Evolutionary conservation across 495 filamentous ascomycete genomes (phyloP).

Genomic region (Trichocladium uniseriatum): DNA sequence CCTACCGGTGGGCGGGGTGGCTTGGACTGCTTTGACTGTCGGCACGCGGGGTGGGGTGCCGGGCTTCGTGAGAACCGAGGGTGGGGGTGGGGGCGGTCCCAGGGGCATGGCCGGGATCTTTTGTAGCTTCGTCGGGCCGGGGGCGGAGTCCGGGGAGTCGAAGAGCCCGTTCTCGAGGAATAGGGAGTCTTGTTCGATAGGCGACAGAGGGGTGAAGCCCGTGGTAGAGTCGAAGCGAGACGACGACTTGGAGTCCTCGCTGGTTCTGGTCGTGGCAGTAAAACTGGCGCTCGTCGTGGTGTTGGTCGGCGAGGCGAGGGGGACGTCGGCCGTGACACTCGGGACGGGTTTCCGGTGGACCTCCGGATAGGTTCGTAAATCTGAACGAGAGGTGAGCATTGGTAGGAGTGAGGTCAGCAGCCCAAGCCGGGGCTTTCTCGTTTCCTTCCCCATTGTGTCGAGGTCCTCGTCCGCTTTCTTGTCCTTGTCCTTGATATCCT

Average conservation of each 20-base stretch:
- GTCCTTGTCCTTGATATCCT: neutral
- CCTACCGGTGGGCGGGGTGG: neutral
- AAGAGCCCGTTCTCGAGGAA: neutral
- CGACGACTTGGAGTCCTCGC: slow-evolving; percentile 4
- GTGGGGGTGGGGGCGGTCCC: slow-evolving; percentile 7
- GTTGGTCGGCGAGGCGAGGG: slow-evolving; percentile 2
- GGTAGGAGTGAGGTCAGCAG: slow-evolving; percentile 11
- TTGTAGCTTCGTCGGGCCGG: slow-evolving; percentile 14
- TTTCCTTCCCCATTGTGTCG: slow-evolving; percentile 1
- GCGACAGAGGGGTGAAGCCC: neutral
- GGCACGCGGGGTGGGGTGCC: slow-evolving; percentile 3
- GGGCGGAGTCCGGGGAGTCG: neutral
- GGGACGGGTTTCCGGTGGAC: slow-evolving; percentile 14
- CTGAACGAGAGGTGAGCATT: slow-evolving; percentile 15
- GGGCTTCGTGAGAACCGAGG: neutral
- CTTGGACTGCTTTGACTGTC: slow-evolving; percentile 9
- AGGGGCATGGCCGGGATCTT: slow-evolving; percentile 13
- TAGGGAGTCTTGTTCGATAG: slow-evolving; percentile 2
- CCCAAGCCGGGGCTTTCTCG: slow-evolving; percentile 10
- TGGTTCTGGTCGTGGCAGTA: slow-evolving; percentile 1
- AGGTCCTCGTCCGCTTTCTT: neutral
- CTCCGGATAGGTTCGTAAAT: neutral
- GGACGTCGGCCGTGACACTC: neutral
- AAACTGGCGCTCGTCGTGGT: neutral
- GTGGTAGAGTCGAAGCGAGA: slow-evolving; percentile 1